Evolutionary conservation across 768 basidiomycete species (phyloP).

Genomic region (Xanthoconium purpureum): DNA sequence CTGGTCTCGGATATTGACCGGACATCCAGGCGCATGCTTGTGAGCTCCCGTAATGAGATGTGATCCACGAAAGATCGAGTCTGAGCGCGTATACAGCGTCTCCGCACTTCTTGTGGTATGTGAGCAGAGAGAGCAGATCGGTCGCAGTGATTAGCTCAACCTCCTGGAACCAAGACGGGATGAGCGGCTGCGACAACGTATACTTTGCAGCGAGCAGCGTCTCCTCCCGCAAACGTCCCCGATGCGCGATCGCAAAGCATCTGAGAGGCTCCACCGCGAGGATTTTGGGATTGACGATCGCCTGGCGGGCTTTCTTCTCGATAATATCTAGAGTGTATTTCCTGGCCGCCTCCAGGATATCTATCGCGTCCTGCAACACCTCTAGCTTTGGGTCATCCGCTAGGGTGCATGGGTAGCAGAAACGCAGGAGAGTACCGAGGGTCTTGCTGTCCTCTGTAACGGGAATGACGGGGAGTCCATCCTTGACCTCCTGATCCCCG

Average conservation of each 20-base stretch:
- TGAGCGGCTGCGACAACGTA: not conserved
- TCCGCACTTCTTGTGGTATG: not conserved
- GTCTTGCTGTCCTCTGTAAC: not conserved
- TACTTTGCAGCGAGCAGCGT: not conserved
- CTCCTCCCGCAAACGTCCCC: not conserved
- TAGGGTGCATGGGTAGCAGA: too few relatives aligned
- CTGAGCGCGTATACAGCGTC: not conserved
- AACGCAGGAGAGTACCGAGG: not conserved
- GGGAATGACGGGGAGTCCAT: not conserved
- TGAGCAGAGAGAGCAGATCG: not conserved
- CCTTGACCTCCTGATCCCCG: not conserved
- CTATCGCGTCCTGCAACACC: too few relatives aligned
- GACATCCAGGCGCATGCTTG: not conserved
- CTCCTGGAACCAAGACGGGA: not conserved
- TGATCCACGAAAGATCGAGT: not conserved
- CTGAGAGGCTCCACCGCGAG: not conserved
- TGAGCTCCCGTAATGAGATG: not conserved
- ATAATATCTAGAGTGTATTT: not conserved
- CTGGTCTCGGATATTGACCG: too few relatives aligned
- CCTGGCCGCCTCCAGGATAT: not conserved
- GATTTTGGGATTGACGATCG: not conserved
- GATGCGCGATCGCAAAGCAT: not conserved
- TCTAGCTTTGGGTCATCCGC: too few relatives aligned
- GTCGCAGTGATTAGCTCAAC: not conserved
- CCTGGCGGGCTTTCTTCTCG: not conserved